Base-by-base conservation (phyloP, 768 basidiomycete species). In the Leccinum sublutescens region DNA sequence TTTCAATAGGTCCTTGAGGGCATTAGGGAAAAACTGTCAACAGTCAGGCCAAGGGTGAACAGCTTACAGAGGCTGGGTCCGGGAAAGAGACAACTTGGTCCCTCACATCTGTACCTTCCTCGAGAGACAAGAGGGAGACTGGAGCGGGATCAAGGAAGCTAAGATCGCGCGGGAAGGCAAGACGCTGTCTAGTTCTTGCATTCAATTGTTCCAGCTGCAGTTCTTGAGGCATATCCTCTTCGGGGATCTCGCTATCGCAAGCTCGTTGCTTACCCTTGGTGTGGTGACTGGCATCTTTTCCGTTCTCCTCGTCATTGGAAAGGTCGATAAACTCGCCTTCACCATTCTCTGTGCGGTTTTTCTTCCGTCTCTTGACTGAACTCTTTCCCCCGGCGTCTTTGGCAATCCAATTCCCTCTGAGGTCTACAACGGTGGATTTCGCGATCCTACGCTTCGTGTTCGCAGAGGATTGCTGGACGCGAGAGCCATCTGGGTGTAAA, bases 391-490 rank as follows among this genome's bases (percentile, higher is more conserved):
- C 86, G 2, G 87, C 88, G 66, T 89, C 86, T 34, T 68, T 75
- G 10, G 88, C 88, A 21, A 87, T 80, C 84, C 86, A 88, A 60
- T 86, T 86, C 12, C 82, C 85, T 50, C 81, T 78, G 2, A 75
- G 56, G 68, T 84, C 82, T 54, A 76, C 75, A 3, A 79, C 70
- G 14, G 76, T 70, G 48, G 68, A 68, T 33, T 64, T 71, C 17
- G 77, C 74, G 31, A 71, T 75, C 57, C 77, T 73, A 6, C 64
- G 67, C 25, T 69, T 66, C 2, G 68, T 59, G 45, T 79, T 82
- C 5, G 54, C 62, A 4, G 76, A 68, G n/a, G 72, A 71, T 57
- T 77, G 81, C 48, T 79, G 75, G 4, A 88, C 84, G 43, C 87
- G 84, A 23, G 78, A 78, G 5, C 87, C 88, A 65, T 88, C 82